Evolutionary conservation across 345 rosid genomes (phyloP).

Genomic region (Brassica incana): DNA sequence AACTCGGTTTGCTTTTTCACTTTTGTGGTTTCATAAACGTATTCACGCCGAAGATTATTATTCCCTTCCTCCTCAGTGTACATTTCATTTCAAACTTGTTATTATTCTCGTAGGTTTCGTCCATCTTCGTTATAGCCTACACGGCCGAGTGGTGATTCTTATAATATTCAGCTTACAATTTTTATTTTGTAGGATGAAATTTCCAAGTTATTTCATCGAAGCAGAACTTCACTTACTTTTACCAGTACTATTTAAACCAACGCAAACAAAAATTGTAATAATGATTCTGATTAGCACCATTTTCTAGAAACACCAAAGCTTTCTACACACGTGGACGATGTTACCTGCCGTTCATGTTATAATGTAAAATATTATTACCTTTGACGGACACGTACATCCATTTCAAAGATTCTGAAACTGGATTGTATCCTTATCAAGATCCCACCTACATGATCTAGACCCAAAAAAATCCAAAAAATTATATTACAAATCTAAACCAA

Average conservation of each 20-base stretch:
- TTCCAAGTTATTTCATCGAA: not conserved
- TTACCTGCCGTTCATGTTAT: constrained; percentile 20
- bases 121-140: not conserved
- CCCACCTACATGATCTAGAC: constrained; percentile 26
- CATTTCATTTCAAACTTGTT: not conserved
- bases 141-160: not conserved
- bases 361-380: not conserved
- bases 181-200: not conserved
- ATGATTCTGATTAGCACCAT: not conserved
- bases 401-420: constrained; percentile 29
- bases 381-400: constrained; percentile 26
- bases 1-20: constrained; percentile 24
- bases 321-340: constrained; percentile 32
- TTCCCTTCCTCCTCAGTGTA: constrained; percentile 15
- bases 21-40: constrained; percentile 11
- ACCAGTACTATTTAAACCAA: not conserved
- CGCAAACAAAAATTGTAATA: not conserved
- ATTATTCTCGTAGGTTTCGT: not conserved
- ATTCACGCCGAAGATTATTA: not conserved
- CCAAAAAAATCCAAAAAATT: not conserved
- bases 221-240: not conserved
- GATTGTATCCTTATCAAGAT: constrained; percentile 28
- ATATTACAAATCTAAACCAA: not conserved
- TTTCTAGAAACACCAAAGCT: constrained; percentile 17
- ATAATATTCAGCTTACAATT: not conserved